Percentiles rank a stretch among this genome's conserved stretches.
These are phyloP conservation scores for Boeremia lycopersici DNA, from an alignment of 2,329 filamentous ascomycete species.

Conservation along the genomic window DNA sequence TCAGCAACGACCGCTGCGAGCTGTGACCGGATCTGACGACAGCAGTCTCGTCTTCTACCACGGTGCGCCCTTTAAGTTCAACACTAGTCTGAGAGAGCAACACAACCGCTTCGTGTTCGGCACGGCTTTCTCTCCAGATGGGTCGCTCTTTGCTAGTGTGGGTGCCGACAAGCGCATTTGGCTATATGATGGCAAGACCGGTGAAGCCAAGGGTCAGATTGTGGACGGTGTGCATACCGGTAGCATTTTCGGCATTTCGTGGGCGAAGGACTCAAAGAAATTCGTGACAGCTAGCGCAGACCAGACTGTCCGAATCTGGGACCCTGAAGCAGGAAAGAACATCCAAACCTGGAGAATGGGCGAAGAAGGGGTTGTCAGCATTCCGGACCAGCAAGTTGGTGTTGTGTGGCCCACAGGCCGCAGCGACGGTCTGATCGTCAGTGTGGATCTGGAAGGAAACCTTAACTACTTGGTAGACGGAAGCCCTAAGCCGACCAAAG, in stretches of 20 bases:
- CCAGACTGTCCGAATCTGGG: slow-evolving; percentile 94
- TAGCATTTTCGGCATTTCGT: slow-evolving; percentile 90
- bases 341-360: slow-evolving; percentile 86
- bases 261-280: slow-evolving; percentile 83
- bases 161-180: slow-evolving; percentile 93
- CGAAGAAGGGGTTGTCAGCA: slow-evolving; percentile 70
- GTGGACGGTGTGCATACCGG: slow-evolving; percentile 86
- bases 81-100: slow-evolving; percentile 75
- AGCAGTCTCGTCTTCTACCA: slow-evolving; percentile 89
- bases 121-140: slow-evolving; percentile 88
- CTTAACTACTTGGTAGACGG: slow-evolving; percentile 85
- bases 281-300: slow-evolving; percentile 93
- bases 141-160: slow-evolving; percentile 79
- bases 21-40: slow-evolving; percentile 90
- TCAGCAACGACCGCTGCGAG: slow-evolving; percentile 86
- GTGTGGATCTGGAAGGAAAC: slow-evolving; percentile 84
- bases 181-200: slow-evolving; percentile 95
- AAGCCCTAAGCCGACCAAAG: slow-evolving; percentile 68
- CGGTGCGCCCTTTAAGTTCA: slow-evolving; percentile 95
- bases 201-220: slow-evolving; percentile 77
- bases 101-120: slow-evolving; percentile 91
- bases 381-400: slow-evolving; percentile 89
- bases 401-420: slow-evolving; percentile 87
- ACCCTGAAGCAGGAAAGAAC: slow-evolving; percentile 77
- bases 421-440: slow-evolving; percentile 86